phyloP scores from a whole-genome alignment of 1,139 yeast genomes.

The Saccharomyces hybrid region DNA sequence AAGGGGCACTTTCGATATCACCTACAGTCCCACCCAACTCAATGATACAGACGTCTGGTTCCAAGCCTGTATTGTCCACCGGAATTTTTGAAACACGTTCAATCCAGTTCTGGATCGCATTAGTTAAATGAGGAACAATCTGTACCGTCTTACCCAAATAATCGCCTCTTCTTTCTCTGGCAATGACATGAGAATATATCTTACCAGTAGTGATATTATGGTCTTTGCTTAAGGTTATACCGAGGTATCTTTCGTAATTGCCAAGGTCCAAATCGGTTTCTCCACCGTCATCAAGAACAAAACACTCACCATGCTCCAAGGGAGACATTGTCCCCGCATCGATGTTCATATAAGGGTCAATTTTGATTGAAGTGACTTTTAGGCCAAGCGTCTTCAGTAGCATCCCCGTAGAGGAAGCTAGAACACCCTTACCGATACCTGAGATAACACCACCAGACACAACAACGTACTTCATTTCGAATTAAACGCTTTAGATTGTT shows the following conservation, averaged over 20 bases:
- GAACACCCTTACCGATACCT: conserved; percentile 97
- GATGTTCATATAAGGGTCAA: conserved; percentile 97
- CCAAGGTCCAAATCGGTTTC: conserved; percentile 97
- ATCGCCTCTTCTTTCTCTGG: conserved; percentile 93
- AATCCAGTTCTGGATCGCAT: conserved; percentile 97
- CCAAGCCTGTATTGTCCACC: conserved; percentile 83
- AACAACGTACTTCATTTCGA: conserved; percentile 88
- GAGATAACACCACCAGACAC: conserved; percentile 98
- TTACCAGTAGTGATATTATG: conserved; percentile 98
- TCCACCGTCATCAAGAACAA: conserved; percentile 96
- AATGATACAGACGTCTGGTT: conserved; percentile 88
- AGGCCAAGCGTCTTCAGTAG: conserved; percentile 87
- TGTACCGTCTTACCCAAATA: conserved; percentile 97
- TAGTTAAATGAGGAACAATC: conserved; percentile 96
- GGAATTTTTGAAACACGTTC: conserved; percentile 88
- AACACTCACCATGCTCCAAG: conserved; percentile 97
- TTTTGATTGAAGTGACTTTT: conserved; percentile 93
- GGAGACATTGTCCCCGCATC: conserved; percentile 99
- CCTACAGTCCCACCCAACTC: conserved; percentile 99
- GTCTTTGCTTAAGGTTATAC: conserved; percentile 84
- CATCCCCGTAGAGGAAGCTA: conserved; percentile 92
- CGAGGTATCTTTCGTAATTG: conserved; percentile 92
- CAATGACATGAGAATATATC: conserved; percentile 88
- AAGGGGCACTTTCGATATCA: conserved; percentile 97
- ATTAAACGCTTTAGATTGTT: background rate